phyloP scores from a whole-genome alignment of 2,329 filamentous ascomycete genomes.

The Colletotrichum falcatum region DNA sequence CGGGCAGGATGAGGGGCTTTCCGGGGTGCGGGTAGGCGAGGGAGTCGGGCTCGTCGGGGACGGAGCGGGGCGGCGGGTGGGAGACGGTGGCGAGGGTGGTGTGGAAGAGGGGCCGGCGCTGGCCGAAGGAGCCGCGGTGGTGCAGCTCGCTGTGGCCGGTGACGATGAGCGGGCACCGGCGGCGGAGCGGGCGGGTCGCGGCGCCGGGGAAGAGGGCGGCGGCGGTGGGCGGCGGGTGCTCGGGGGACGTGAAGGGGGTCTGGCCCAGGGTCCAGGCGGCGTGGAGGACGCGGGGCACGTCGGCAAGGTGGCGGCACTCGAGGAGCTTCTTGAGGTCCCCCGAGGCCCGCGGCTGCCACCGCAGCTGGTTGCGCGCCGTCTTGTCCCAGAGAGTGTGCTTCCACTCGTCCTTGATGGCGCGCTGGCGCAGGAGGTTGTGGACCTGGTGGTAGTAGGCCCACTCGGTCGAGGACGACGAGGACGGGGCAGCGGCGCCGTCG shows the following conservation, averaged over 20 bases:
- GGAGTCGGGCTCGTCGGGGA: constrained; percentile 31
- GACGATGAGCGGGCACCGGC: constrained; percentile 38
- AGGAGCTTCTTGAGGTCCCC: constrained; percentile 59
- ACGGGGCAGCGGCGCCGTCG: constrained; percentile 51
- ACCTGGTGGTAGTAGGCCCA: constrained; percentile 59
- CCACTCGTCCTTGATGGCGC: constrained; percentile 57
- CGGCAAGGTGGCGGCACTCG: constrained; percentile 57
- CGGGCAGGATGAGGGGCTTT: constrained; percentile 31
- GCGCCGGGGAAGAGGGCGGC: constrained; percentile 38
- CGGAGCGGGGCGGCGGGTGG: constrained; percentile 28
- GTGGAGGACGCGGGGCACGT: constrained; percentile 56
- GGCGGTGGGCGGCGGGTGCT: constrained; percentile 36
- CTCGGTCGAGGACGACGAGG: constrained; percentile 39
- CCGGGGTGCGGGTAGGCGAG: constrained; percentile 34
- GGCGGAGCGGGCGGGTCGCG: constrained; percentile 41
- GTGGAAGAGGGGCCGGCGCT: constrained; percentile 23
- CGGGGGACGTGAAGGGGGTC: constrained; percentile 51
- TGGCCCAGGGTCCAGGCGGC: constrained; percentile 58
- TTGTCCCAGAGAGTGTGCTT: constrained; percentile 61
- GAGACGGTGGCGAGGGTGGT: constrained; percentile 31
- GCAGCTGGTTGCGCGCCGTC: constrained; percentile 54
- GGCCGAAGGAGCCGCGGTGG: constrained; percentile 34
- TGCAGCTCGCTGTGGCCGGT: constrained; percentile 31
- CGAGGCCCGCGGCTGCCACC: constrained; percentile 56
- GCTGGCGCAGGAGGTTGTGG: constrained; percentile 59